phyloP scores from a whole-genome alignment of 768 basidiomycete species.

The Cyathus striatus region DNA sequence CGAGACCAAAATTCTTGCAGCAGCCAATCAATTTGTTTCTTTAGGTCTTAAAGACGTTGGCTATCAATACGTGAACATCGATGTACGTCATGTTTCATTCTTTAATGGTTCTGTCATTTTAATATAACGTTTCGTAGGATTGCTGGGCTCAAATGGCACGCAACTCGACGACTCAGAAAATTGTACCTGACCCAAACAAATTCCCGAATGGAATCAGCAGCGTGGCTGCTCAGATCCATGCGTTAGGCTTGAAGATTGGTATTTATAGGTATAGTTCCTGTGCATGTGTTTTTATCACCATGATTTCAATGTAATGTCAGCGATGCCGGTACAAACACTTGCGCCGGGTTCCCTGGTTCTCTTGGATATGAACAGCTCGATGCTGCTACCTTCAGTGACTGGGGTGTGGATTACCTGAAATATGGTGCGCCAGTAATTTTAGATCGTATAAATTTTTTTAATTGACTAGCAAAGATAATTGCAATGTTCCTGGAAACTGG shows the following conservation, averaged over 20 bases:
- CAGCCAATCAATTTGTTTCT: constrained; percentile 40
- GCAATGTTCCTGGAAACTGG: constrained; percentile 49
- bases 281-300: too few relatives aligned
- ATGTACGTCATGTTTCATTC: constrained; percentile 22
- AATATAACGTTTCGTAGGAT: constrained; percentile 27
- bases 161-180: constrained; percentile 32
- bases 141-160: constrained; percentile 41
- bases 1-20: constrained; percentile 37
- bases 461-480: constrained; percentile 33
- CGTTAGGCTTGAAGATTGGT: constrained; percentile 42
- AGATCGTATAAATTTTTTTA: not conserved
- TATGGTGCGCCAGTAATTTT: constrained; percentile 31
- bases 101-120: not conserved
- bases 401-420: constrained; percentile 57
- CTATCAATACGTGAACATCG: constrained; percentile 49
- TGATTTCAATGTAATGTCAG: too few relatives aligned
- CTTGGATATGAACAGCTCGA: constrained; percentile 44
- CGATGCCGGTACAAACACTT: constrained; percentile 49
- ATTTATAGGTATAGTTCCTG: constrained; percentile 38
- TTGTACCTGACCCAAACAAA: constrained; percentile 45
- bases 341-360: constrained; percentile 53
- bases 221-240: constrained; percentile 38
- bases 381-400: constrained; percentile 44
- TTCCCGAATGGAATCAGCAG: constrained; percentile 48
- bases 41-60: constrained; percentile 43